phyloP scores from a whole-genome alignment of 176 grass and related monocot genomes.

The Aegilops bicornis region DNA sequence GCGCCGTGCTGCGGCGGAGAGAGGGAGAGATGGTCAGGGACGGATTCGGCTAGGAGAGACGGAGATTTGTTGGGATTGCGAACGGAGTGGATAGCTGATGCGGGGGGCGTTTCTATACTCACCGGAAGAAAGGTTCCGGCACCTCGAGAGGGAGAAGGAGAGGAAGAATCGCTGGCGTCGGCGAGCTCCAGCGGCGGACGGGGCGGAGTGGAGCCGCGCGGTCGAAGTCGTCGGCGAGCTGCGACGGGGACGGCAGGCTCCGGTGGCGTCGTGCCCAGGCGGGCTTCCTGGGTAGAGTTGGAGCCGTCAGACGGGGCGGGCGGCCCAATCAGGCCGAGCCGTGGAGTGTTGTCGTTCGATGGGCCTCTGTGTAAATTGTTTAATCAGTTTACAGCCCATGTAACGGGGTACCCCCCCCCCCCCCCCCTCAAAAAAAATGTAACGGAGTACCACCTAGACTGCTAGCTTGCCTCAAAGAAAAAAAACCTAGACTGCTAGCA shows the following conservation, averaged over 20 bases:
- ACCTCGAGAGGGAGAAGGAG: not conserved
- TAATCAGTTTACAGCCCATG: no score
- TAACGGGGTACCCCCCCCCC: no score
- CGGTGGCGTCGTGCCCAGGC: not conserved
- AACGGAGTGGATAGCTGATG: constrained; percentile 18
- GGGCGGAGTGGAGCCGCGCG: not conserved
- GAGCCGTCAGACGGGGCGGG: no score
- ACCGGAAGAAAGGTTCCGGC: not conserved
- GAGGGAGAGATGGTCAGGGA: not conserved
- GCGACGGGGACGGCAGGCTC: constrained; percentile 1
- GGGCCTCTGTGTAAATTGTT: not conserved
- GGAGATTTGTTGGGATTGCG: not conserved
- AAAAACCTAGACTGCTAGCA: no score
- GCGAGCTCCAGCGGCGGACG: not conserved
- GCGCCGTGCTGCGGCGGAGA: not conserved
- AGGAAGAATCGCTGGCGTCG: not conserved
- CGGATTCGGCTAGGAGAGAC: not conserved
- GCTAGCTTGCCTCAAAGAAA: no score
- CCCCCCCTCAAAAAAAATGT: no score
- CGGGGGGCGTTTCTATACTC: not conserved
- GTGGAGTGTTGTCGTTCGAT: not conserved
- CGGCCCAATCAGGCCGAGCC: not conserved
- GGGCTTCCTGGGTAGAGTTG: not conserved
- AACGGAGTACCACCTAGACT: no score
- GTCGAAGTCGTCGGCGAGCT: not conserved